Conservation (phyloP, 2,329 filamentous ascomycete genomes). For the Neonectria ditissima region DNA sequence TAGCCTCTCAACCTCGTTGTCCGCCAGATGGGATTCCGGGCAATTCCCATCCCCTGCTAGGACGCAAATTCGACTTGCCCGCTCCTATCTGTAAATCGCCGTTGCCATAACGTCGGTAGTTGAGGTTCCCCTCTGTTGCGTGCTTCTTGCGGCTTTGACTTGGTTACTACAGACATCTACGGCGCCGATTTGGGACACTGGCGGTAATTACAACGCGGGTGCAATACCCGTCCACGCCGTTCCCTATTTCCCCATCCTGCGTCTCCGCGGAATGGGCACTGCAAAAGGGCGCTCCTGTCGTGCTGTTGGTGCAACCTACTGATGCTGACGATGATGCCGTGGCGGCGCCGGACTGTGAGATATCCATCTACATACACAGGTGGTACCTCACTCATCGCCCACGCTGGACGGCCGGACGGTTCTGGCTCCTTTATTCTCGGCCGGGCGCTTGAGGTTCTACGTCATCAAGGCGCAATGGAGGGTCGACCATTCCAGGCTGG, state of each 20-base stretch:
- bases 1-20: conserved; percentile 11
- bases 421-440: conserved; percentile 31
- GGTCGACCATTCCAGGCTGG: conserved; percentile 32
- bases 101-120: conserved; percentile 28
- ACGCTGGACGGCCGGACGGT: conserved; percentile 29
- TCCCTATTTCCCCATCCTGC: neutral
- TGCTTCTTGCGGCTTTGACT: conserved; percentile 13
- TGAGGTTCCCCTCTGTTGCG: conserved; percentile 15
- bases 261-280: conserved; percentile 1
- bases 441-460: conserved; percentile 32
- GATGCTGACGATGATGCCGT: conserved; percentile 40
- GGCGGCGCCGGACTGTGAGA: conserved; percentile 30
- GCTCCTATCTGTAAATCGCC: conserved; percentile 22
- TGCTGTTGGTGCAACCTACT: conserved; percentile 1
- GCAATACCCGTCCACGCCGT: conserved; percentile 12
- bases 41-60: conserved; percentile 37
- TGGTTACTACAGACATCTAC: neutral
- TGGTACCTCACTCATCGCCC: conserved; percentile 5
- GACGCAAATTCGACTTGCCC: conserved; percentile 18
- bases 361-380: too few relatives aligned
- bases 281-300: conserved; percentile 11
- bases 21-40: conserved; percentile 37
- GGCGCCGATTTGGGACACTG: neutral
- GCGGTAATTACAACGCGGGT: neutral
- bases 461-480: conserved; percentile 39